Evolutionary conservation across 768 basidiomycete species (phyloP), one percentile per base, ranked within the genome.

Genomic region (Plicaturopsis crispa): DNA sequence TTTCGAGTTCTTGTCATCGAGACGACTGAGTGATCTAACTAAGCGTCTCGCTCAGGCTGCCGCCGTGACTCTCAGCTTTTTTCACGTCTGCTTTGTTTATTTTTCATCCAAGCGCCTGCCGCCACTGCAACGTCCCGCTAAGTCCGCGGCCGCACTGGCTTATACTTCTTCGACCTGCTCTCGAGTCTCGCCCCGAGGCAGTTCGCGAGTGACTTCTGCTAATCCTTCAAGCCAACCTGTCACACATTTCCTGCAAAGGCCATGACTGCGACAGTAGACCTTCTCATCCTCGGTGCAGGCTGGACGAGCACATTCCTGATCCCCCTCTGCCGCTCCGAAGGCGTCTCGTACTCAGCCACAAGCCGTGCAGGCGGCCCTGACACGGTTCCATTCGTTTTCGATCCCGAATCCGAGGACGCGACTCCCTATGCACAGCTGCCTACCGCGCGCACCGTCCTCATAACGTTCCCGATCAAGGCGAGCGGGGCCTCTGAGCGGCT

Each of bases 281-380:
- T 80, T 23, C 68, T 81, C 38, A 72, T 83, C 45, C 67, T 83
- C 34, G 80, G 79, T 23, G 75, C 75, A 19, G 79, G 79, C 22
- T 84, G 81, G 79, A 75, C 75, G 4, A 75, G 70, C 1, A 65
- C 60, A 6, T 84, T 81, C 57, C 62, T 82, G 18, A 60, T 74
- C 24, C 71, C 77, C 1, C 70, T 75, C 21, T 75, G 75, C 52
- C 19, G 49, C 3, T 45, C 59, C 13, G 57, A 62, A 14, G 44
- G 53, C 7, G 38, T 80, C 38, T 56, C 62, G 1, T 68, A 63
- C 51, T 72, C 72, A 3, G 65, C 71, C 3, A 81, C 80, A 0
- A 70, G 67, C n/a, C 69, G 80, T 17, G 55, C 68, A 30, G 78
- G 78, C 4, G 52, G 64, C 13, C 51, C 62, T 23, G 58, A 51